phyloP scores from a whole-genome alignment of 1,139 yeast genomes.

The Hemisphaericaspora lyxosophila region DNA sequence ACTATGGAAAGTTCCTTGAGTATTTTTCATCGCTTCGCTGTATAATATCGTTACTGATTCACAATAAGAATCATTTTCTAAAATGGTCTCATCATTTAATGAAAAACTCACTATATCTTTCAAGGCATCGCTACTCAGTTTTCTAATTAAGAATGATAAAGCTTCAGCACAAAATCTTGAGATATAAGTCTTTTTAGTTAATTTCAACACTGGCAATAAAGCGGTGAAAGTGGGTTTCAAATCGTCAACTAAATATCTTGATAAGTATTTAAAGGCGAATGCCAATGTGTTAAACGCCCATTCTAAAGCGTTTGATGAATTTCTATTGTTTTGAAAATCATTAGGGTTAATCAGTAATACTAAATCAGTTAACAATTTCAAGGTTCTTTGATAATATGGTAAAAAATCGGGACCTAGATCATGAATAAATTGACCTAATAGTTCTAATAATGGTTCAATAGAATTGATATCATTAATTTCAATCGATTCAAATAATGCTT shows the following conservation, averaged over 20 bases:
- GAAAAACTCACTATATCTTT: conserved; percentile 48
- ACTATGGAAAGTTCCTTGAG: conserved; percentile 74
- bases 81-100: conserved; percentile 39
- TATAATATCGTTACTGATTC: conserved; percentile 62
- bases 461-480: conserved; percentile 63
- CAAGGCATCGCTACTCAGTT: conserved; percentile 54
- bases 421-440: conserved; percentile 82
- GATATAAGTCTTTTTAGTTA: conserved; percentile 58
- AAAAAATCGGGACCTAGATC: conserved; percentile 92
- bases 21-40: conserved; percentile 73
- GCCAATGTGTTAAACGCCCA: conserved; percentile 86
- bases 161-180: conserved; percentile 90
- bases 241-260: conserved; percentile 61
- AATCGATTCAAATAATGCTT: conserved; percentile 51
- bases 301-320: conserved; percentile 70
- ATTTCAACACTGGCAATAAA: conserved; percentile 62
- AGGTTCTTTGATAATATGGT: conserved; percentile 58
- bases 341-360: conserved; percentile 49
- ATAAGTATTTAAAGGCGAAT: conserved; percentile 82
- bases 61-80: conserved; percentile 43
- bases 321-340: conserved; percentile 41
- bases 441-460: conserved; percentile 77
- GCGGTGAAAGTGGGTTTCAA: conserved; percentile 66
- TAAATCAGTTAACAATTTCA: conserved; percentile 52
- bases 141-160: conserved; percentile 76